phyloP scores from a whole-genome alignment of 139 green algal genomes.

The Chlorella sp. region DNA sequence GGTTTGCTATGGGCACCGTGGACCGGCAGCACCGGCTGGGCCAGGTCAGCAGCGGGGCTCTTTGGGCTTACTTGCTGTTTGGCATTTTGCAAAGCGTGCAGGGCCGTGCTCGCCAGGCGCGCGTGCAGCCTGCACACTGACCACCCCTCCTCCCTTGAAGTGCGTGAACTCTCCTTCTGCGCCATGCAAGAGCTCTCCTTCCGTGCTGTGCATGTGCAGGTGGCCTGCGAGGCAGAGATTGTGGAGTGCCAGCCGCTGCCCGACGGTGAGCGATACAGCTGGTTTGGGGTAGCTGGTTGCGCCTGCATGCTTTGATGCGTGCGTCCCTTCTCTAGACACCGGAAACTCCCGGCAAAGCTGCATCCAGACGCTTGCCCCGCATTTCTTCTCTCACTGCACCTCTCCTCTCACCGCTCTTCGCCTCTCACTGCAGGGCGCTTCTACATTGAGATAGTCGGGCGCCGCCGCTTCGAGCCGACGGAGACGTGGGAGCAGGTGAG shows the following conservation, averaged over 20 bases:
- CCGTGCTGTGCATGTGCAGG: not conserved
- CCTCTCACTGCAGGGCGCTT: conserved; percentile 55
- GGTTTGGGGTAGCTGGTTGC: not conserved
- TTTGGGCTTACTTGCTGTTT: not conserved
- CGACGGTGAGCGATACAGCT: conserved; percentile 54
- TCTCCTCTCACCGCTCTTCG: too few species aligned
- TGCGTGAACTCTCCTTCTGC: not conserved
- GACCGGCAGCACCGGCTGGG: conserved; percentile 31
- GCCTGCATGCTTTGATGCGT: not conserved
- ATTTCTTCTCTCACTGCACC: not conserved
- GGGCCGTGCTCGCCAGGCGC: not conserved
- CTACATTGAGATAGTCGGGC: conserved; percentile 74
- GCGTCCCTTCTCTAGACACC: not conserved
- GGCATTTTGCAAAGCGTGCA: not conserved
- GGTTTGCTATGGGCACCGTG: conserved; percentile 72
- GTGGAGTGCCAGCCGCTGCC: conserved; percentile 76
- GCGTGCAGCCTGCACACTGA: too few species aligned
- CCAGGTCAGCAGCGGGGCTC: not conserved
- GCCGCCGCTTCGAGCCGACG: conserved; percentile 59
- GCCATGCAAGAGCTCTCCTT: too few species aligned
- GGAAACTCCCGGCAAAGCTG: not conserved
- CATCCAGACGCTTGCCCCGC: conserved; percentile 63
- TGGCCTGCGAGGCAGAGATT: conserved; percentile 78
- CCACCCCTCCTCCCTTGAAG: not conserved
- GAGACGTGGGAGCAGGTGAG: conserved; percentile 53